phyloP scores from a whole-genome alignment of 495 filamentous ascomycete species.

The Xylaria flabelliformis region DNA sequence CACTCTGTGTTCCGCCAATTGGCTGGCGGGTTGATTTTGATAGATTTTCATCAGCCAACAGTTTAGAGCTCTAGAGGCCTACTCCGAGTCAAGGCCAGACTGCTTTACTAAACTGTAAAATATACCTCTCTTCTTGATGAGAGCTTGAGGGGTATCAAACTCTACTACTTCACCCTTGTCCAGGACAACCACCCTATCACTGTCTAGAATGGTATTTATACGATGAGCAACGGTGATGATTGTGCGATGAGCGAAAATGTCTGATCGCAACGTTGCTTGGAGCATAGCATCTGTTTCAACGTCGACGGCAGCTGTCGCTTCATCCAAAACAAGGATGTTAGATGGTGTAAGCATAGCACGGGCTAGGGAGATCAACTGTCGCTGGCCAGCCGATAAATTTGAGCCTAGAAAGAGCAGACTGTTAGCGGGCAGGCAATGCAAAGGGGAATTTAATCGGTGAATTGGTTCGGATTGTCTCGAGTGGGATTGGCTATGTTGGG shows the following conservation, averaged over 20 bases:
- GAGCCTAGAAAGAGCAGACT: conserved; percentile 52
- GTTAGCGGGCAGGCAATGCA: conserved; percentile 41
- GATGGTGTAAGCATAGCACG: conserved; percentile 92
- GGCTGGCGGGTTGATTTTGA: not conserved
- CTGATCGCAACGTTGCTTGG: conserved; percentile 66
- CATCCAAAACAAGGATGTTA: conserved; percentile 96
- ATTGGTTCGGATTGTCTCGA: not conserved
- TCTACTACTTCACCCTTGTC: conserved; percentile 56
- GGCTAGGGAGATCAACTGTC: conserved; percentile 91
- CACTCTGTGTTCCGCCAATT: not conserved
- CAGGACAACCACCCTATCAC: conserved; percentile 87
- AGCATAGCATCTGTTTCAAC: conserved; percentile 92
- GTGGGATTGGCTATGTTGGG: not conserved
- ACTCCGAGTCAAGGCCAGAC: conserved; percentile 51
- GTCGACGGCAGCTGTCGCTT: conserved; percentile 96
- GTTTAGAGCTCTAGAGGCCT: conserved; percentile 9
- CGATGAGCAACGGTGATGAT: conserved; percentile 98
- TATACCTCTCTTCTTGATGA: conserved; percentile 50
- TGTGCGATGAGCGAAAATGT: conserved; percentile 82
- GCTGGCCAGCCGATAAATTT: conserved; percentile 87
- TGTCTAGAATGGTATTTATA: conserved; percentile 96
- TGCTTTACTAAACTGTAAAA: conserved; percentile 57
- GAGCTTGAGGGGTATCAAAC: conserved; percentile 53
- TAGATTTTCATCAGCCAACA: not conserved
- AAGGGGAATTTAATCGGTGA: not conserved